Conservation (phyloP, 352 stramenopile species). For the Phytophthora megakarya region DNA sequence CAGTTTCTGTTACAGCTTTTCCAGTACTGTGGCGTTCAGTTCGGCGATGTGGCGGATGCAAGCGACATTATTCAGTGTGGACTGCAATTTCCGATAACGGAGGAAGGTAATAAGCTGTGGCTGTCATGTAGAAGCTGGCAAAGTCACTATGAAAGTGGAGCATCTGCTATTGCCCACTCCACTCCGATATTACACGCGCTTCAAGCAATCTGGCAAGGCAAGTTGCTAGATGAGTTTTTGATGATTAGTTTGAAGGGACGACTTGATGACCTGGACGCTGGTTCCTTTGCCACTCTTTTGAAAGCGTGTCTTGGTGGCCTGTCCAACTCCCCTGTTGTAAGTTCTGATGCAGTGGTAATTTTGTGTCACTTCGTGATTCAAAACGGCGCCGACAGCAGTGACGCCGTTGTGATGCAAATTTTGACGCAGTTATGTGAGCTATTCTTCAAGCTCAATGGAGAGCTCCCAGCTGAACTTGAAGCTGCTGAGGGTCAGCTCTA, state of each 20-base stretch:
- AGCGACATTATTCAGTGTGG: constrained; percentile 61
- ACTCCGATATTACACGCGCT: constrained; percentile 38
- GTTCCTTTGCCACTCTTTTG: constrained; percentile 56
- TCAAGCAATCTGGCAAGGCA: constrained; percentile 70
- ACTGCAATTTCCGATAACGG: constrained; percentile 60
- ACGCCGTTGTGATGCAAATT: constrained; percentile 60
- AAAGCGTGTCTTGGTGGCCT: constrained; percentile 58
- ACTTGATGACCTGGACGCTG: constrained; percentile 63
- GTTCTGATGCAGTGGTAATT: constrained; percentile 71
- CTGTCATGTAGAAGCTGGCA: constrained; percentile 66
- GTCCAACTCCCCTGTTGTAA: constrained; percentile 54
- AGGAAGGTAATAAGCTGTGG: constrained; percentile 49
- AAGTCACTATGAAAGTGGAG: constrained; percentile 22
- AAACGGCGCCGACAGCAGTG: constrained; percentile 39
- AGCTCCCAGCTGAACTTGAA: constrained; percentile 57
- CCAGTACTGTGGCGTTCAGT: constrained; percentile 69
- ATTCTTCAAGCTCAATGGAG: constrained; percentile 50
- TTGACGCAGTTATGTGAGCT: constrained; percentile 62
- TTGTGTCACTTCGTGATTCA: constrained; percentile 70
- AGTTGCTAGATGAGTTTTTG: constrained; percentile 79
- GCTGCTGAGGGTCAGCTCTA: constrained; percentile 62
- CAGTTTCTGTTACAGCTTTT: constrained; percentile 72
- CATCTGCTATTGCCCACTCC: neutral
- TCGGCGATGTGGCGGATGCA: constrained; percentile 62
- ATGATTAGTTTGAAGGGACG: constrained; percentile 80